phyloP scores from a whole-genome alignment of 495 filamentous ascomycete species.

The Penicillium coprophilum region DNA sequence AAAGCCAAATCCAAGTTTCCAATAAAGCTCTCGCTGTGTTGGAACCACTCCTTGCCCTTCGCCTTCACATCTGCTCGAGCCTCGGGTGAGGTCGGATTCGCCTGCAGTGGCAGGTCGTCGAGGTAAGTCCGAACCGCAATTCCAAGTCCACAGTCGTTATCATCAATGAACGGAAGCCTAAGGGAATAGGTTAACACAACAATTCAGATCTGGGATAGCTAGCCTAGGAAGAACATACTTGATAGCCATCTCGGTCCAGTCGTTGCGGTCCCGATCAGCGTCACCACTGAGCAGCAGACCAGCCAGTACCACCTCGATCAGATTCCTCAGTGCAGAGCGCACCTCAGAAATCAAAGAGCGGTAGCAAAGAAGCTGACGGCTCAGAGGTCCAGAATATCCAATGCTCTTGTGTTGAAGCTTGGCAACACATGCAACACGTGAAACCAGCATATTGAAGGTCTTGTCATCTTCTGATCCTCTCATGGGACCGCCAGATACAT shows the following conservation, averaged over 20 bases:
- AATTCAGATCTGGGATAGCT: background rate
- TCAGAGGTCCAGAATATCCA: slow-evolving; percentile 93
- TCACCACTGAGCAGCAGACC: slow-evolving; percentile 78
- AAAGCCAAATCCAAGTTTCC: slow-evolving; percentile 79
- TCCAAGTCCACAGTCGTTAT: slow-evolving; percentile 80
- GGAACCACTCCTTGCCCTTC: slow-evolving; percentile 71
- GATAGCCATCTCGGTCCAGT: slow-evolving; percentile 68
- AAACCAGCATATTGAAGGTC: slow-evolving; percentile 72
- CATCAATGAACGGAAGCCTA: slow-evolving; percentile 81
- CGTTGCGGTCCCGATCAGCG: slow-evolving; percentile 65
- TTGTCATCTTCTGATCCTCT: slow-evolving; percentile 63
- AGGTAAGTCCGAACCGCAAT: slow-evolving; percentile 92
- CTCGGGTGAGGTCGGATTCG: slow-evolving; percentile 56
- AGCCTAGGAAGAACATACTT: slow-evolving; percentile 52
- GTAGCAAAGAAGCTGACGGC: slow-evolving; percentile 83
- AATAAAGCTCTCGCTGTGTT: slow-evolving; percentile 69
- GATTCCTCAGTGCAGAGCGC: slow-evolving; percentile 71
- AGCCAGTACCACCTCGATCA: slow-evolving; percentile 77
- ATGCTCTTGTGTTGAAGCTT: slow-evolving; percentile 78
- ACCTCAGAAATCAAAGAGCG: slow-evolving; percentile 79
- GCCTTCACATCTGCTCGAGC: slow-evolving; percentile 58
- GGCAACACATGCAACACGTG: slow-evolving; percentile 77
- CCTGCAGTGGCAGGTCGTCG: slow-evolving; percentile 69
- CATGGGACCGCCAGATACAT: slow-evolving; percentile 59
- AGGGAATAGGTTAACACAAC: slow-evolving; percentile 32